Conservation (phyloP, 306 rosid species). For the Pueraria montana region DNA sequence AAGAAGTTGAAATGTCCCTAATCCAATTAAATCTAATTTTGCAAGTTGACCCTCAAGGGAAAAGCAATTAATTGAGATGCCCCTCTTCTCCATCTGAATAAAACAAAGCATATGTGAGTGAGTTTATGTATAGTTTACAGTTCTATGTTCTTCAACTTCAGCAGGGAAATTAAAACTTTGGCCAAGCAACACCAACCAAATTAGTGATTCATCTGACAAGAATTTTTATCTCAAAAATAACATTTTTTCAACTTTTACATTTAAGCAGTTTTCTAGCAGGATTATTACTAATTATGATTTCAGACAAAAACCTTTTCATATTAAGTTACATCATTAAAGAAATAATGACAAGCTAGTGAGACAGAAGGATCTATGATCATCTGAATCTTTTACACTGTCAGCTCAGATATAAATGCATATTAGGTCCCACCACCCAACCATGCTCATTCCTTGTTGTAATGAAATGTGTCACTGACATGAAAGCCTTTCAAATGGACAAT, state of each 20-base stretch:
- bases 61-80: constrained; percentile 57
- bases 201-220: constrained; percentile 1
- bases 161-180: constrained; percentile 13
- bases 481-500: constrained; percentile 11
- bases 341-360: constrained; percentile 21
- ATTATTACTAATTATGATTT: too few species aligned
- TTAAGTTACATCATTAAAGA: neutral
- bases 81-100: constrained; percentile 70
- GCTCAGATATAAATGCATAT: too few species aligned
- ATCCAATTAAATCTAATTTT: constrained; percentile 80
- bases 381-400: too few species aligned
- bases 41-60: constrained; percentile 91
- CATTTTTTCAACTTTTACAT: constrained; percentile 7
- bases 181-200: constrained; percentile 35
- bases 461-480: constrained; percentile 10
- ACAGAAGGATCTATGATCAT: constrained; percentile 21
- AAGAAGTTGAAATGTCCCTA: constrained; percentile 73
- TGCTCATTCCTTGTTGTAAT: neutral
- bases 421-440: constrained; percentile 5
- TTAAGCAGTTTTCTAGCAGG: neutral
- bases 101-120: constrained; percentile 6
- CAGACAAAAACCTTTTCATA: too few species aligned
- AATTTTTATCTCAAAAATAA: constrained; percentile 20
- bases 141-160: constrained; percentile 17
- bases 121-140: neutral